These are phyloP conservation scores for Candida sphagnicola DNA, from an alignment of 805 yeast species.

Conservation along the genomic window DNA sequence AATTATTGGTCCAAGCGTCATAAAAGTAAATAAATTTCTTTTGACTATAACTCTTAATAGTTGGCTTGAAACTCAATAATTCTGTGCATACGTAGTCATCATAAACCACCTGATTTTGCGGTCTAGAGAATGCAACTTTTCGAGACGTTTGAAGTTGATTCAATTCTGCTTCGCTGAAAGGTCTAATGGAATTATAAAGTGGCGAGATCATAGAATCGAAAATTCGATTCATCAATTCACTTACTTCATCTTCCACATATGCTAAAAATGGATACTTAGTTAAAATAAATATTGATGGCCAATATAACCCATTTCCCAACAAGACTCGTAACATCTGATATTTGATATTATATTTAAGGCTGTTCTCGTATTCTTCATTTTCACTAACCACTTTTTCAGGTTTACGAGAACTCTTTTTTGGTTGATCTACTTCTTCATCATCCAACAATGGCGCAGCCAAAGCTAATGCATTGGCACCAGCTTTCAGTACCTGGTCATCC, in stretches of 20 bases:
- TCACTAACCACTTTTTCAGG: conserved; percentile 3
- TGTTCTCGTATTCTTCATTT: conserved; percentile 10
- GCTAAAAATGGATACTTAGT: conserved; percentile 61
- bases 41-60: conserved; percentile 16
- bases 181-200: conserved; percentile 27
- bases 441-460: conserved; percentile 79
- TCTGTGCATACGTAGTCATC: conserved; percentile 19
- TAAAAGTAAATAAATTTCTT: conserved; percentile 40
- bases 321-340: conserved; percentile 47
- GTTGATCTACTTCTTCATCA: conserved; percentile 55
- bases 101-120: conserved; percentile 21
- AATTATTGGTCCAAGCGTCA: conserved; percentile 41
- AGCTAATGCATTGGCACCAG: conserved; percentile 76
- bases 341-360: conserved; percentile 19
- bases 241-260: conserved; percentile 46
- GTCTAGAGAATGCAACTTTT: conserved; percentile 19
- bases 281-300: conserved; percentile 58
- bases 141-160: conserved; percentile 18
- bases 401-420: conserved; percentile 4
- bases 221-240: conserved; percentile 45
- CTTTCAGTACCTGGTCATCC: conserved; percentile 54
- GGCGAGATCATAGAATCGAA: conserved; percentile 49
- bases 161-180: conserved; percentile 17
- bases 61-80: conserved; percentile 30
- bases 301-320: conserved; percentile 56